Evolutionary conservation across 164 flowering plant genomes (phyloP).

Genomic region (Annona cherimola): DNA sequence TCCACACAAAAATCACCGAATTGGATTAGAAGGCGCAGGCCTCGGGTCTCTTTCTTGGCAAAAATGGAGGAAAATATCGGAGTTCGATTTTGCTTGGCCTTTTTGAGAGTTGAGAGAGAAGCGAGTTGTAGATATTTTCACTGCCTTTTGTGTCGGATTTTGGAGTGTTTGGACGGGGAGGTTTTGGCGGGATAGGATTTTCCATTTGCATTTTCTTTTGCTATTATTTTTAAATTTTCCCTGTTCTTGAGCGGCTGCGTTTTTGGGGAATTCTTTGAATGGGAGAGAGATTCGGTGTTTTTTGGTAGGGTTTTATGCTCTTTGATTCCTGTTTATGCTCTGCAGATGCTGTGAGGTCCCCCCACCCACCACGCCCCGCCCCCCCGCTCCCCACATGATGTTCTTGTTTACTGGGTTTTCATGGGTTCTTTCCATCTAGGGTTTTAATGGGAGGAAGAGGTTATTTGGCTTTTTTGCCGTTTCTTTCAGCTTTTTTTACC

Average conservation of each 20-base stretch:
- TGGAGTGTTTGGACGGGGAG: slow-evolving; percentile 10
- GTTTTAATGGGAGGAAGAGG: not conserved
- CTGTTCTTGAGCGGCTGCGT: not conserved
- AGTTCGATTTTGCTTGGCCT: not conserved
- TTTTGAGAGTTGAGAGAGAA: not conserved
- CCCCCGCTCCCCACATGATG: no score
- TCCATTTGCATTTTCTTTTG: not conserved
- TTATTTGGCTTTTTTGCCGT: not conserved
- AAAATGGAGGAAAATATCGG: not conserved
- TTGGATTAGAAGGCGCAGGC: not conserved
- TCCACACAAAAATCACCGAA: not conserved
- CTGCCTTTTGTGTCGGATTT: not conserved
- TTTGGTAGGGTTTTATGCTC: not conserved
- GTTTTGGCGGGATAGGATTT: not conserved
- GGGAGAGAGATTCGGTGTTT: not conserved
- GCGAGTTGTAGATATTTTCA: not conserved
- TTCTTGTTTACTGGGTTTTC: not conserved
- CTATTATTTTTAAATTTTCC: not conserved
- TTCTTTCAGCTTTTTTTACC: not conserved
- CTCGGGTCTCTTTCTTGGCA: not conserved
- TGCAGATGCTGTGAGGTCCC: no score
- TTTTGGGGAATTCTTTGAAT: not conserved
- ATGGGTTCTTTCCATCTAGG: not conserved
- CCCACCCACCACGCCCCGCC: no score
- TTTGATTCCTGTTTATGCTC: not conserved